Conservation (phyloP, 1,284 basidiomycete genomes). For the Cystobasidium slooffiae region DNA sequence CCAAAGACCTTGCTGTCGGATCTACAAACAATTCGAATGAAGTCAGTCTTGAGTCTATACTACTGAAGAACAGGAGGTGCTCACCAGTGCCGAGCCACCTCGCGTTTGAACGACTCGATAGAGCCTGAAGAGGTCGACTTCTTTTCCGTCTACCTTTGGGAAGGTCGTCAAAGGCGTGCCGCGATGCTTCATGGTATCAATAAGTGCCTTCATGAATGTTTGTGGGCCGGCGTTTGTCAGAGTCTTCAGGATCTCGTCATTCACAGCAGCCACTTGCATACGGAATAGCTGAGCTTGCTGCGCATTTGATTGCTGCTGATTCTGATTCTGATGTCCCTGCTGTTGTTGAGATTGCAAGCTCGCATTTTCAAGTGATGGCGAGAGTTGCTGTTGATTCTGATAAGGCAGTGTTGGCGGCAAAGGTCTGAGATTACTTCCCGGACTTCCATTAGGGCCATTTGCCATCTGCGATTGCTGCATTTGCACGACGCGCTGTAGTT, state of each 20-base stretch:
- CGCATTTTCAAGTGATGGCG: neutral
- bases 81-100: conserved; percentile 46
- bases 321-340: neutral
- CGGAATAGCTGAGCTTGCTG: conserved; percentile 28
- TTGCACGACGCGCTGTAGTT: conserved; percentile 12
- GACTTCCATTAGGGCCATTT: conserved; percentile 32
- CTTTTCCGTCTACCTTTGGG: conserved; percentile 49
- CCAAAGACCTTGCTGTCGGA: conserved; percentile 47
- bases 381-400: conserved; percentile 3
- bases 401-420: conserved; percentile 28
- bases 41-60: neutral
- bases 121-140: conserved; percentile 51
- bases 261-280: conserved; percentile 38
- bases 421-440: conserved; percentile 19
- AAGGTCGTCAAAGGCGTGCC: conserved; percentile 50
- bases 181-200: conserved; percentile 51
- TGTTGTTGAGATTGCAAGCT: conserved; percentile 29
- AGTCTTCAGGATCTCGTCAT: conserved; percentile 32
- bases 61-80: conserved; percentile 35
- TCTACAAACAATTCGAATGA: conserved; percentile 31
- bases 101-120: conserved; percentile 48
- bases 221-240: conserved; percentile 46
- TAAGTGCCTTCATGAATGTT: conserved; percentile 51
- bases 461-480: conserved; percentile 37
- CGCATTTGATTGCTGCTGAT: neutral